These are phyloP conservation scores for Plasmopara muralis DNA, from an alignment of 352 stramenopile species.

Conservation along the genomic window DNA sequence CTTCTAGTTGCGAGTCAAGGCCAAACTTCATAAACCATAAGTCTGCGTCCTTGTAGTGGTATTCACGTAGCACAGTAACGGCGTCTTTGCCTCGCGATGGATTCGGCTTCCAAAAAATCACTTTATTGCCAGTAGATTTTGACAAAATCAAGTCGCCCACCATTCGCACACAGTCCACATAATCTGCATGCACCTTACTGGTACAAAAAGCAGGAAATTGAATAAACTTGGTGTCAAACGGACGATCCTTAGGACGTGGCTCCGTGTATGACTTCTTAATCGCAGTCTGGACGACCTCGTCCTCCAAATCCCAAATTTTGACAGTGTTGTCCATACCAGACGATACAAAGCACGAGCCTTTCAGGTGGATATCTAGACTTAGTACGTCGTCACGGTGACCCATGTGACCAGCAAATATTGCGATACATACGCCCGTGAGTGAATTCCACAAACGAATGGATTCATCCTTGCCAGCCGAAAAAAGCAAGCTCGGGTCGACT, in stretches of 20 bases:
- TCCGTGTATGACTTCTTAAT: constrained; percentile 75
- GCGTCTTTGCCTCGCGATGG: constrained; percentile 70
- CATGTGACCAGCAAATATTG: constrained; percentile 89
- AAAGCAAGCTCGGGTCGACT: constrained; percentile 79
- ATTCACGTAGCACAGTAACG: constrained; percentile 76
- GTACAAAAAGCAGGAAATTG: constrained; percentile 91
- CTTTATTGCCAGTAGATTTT: constrained; percentile 82
- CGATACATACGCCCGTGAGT: constrained; percentile 75
- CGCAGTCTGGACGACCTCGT: constrained; percentile 57
- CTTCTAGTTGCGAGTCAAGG: constrained; percentile 62
- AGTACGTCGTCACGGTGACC: constrained; percentile 89
- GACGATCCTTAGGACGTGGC: constrained; percentile 44
- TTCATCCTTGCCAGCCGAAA: constrained; percentile 91
- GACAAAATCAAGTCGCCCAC: constrained; percentile 72
- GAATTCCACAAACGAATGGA: constrained; percentile 92
- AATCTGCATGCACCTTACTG: constrained; percentile 87
- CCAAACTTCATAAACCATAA: constrained; percentile 87
- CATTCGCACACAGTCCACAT: constrained; percentile 86
- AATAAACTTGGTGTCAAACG: constrained; percentile 79
- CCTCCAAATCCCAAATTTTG: constrained; percentile 91
- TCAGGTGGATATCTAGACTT: constrained; percentile 84
- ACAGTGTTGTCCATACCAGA: constrained; percentile 91
- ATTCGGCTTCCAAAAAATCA: constrained; percentile 91
- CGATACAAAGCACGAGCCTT: constrained; percentile 84
- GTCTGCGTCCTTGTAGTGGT: constrained; percentile 74